A percentile compares a stretch with the other conserved stretches of the same genome.
Evolutionary conservation across 441 rosid species (phyloP).

Genomic region (Daphne laureola): DNA sequence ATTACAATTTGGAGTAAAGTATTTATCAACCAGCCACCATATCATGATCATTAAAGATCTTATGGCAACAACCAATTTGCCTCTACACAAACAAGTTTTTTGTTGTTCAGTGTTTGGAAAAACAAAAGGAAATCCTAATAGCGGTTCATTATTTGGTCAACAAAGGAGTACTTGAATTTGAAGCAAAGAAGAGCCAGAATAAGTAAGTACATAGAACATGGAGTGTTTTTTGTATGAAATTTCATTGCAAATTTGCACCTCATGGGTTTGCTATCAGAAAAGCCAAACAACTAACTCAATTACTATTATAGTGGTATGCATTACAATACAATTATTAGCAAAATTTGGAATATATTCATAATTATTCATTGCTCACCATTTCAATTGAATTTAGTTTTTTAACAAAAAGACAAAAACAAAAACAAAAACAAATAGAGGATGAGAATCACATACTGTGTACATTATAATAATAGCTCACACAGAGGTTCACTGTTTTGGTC

Average conservation of each 20-base stretch:
- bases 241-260: too few relatives aligned
- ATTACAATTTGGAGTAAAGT: neutral
- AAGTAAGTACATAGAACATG: constrained; percentile 9
- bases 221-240: too few relatives aligned
- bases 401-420: constrained; percentile 8
- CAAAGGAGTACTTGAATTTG: neutral
- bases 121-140: neutral
- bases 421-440: constrained; percentile 11
- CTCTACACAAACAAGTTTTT: constrained; percentile 3
- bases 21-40: constrained; percentile 4
- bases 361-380: neutral
- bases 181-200: too few relatives aligned
- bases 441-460: constrained; percentile 8
- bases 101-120: neutral
- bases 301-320: neutral
- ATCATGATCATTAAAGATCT: neutral
- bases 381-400: too few relatives aligned
- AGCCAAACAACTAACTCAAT: neutral
- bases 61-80: neutral
- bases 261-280: neutral
- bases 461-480: too few relatives aligned
- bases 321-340: neutral
- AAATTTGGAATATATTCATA: neutral
- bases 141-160: constrained; percentile 2
- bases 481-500: too few relatives aligned